A percentile compares a stretch with the other conserved stretches of the same genome.
phyloP scores from a whole-genome alignment of 2,329 filamentous ascomycete species.

The Hyphodiscus sp. region DNA sequence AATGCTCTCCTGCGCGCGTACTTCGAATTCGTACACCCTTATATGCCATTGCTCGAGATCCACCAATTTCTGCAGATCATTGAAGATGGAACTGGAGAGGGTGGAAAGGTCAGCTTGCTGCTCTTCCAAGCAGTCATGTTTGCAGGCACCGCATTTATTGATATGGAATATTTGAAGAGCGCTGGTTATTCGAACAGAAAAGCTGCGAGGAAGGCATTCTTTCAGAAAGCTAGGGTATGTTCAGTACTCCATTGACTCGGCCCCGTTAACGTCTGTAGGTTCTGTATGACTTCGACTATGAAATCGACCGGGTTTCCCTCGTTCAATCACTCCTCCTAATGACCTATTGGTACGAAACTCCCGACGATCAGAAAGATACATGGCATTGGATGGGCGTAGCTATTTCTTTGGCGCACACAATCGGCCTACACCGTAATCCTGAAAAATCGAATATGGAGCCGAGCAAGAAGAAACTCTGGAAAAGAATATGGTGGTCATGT shows the following conservation, averaged over 20 bases:
- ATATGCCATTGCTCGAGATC: conserved; percentile 80
- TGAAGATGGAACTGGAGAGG: conserved; percentile 59
- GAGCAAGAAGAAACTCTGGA: conserved; percentile 77
- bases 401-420: conserved; percentile 86
- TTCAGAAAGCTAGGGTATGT: conserved; percentile 77
- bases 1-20: conserved; percentile 78
- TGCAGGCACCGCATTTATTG: conserved; percentile 80
- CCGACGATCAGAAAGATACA: conserved; percentile 94
- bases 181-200: conserved; percentile 75
- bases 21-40: conserved; percentile 85
- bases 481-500: conserved; percentile 96
- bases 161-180: conserved; percentile 66
- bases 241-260: not conserved
- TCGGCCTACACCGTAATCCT: conserved; percentile 84
- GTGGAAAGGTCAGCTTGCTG: conserved; percentile 72
- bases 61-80: conserved; percentile 54
- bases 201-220: conserved; percentile 79
- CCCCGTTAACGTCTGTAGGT: conserved; percentile 42
- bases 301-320: conserved; percentile 79
- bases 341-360: conserved; percentile 97
- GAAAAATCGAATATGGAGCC: conserved; percentile 67
- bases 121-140: conserved; percentile 96
- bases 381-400: conserved; percentile 99
- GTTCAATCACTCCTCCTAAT: conserved; percentile 85
- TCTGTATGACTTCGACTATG: conserved; percentile 93